phyloP scores from a whole-genome alignment of 352 stramenopile genomes.

The Pythium utonaiense region DNA sequence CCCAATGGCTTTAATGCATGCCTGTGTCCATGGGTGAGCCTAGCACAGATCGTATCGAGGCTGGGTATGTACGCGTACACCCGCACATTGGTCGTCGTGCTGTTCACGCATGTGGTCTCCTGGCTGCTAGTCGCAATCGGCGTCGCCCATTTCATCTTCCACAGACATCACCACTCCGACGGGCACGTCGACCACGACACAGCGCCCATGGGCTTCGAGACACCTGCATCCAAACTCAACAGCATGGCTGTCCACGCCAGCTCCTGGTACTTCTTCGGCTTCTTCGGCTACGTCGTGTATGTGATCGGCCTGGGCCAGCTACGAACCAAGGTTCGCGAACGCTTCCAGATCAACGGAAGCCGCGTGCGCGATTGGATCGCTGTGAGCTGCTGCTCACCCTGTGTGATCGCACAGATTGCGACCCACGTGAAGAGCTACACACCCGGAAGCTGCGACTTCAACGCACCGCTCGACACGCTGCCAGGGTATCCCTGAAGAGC shows the following conservation, averaged over 20 bases:
- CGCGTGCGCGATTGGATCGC: slow-evolving; percentile 30
- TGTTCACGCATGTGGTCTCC: slow-evolving; percentile 10
- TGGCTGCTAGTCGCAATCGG: neutral
- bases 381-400: slow-evolving; percentile 42
- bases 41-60: slow-evolving; percentile 48
- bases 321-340: slow-evolving; percentile 30
- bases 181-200: slow-evolving; percentile 4
- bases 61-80: slow-evolving; percentile 43
- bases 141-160: slow-evolving; percentile 1
- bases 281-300: slow-evolving; percentile 23
- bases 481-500: slow-evolving; percentile 22
- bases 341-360: slow-evolving; percentile 55
- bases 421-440: slow-evolving; percentile 59
- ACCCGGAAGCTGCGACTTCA: slow-evolving; percentile 46
- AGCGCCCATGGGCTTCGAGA: slow-evolving; percentile 8
- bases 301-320: slow-evolving; percentile 32
- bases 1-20: slow-evolving; percentile 48
- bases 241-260: slow-evolving; percentile 10
- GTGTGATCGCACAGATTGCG: slow-evolving; percentile 56
- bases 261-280: slow-evolving; percentile 22
- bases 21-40: slow-evolving; percentile 52
- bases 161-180: slow-evolving; percentile 7
- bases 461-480: slow-evolving; percentile 39
- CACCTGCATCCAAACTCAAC: slow-evolving; percentile 5
- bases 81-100: slow-evolving; percentile 36